A percentile compares a stretch with the other conserved stretches of the same genome.
phyloP scores from a whole-genome alignment of 208 protist genomes.

The Trypanosoma mega region DNA sequence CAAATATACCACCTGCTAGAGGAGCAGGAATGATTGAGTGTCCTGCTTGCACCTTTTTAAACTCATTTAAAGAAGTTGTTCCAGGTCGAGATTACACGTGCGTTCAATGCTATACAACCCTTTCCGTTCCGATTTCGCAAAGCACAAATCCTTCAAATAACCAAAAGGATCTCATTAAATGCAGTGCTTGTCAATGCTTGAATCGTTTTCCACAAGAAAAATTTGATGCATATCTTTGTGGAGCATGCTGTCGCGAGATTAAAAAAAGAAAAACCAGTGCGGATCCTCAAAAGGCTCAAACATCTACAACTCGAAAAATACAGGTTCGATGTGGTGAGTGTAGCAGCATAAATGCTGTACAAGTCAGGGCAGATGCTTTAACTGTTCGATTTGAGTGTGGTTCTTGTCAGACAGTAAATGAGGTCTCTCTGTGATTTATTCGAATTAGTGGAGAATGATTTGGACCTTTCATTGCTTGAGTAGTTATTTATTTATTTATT shows the following conservation, averaged over 20 bases:
- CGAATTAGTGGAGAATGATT: background rate
- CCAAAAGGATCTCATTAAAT: slow-evolving; percentile 38
- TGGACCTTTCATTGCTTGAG: background rate
- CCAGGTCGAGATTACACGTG: slow-evolving; percentile 44
- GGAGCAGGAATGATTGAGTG: slow-evolving; percentile 33
- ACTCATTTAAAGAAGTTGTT: slow-evolving; percentile 37
- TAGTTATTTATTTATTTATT: slow-evolving; percentile 17
- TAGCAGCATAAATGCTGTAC: slow-evolving; percentile 55
- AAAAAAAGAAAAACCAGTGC: background rate
- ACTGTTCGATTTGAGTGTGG: slow-evolving; percentile 76
- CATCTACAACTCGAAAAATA: slow-evolving; percentile 28
- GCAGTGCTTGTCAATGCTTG: slow-evolving; percentile 42
- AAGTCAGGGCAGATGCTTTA: slow-evolving; percentile 32
- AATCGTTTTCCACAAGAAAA: slow-evolving; percentile 56
- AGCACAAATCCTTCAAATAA: background rate
- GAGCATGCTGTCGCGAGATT: slow-evolving; percentile 57
- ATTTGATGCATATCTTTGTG: slow-evolving; percentile 68
- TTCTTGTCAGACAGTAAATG: slow-evolving; percentile 63
- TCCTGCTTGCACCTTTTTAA: slow-evolving; percentile 64
- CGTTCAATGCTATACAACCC: slow-evolving; percentile 42
- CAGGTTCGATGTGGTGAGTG: slow-evolving; percentile 73
- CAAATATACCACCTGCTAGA: background rate
- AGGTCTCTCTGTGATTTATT: slow-evolving; percentile 33
- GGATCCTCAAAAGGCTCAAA: background rate
- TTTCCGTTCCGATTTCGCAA: slow-evolving; percentile 20